These are phyloP conservation scores for Gautieria morchelliformis DNA, from an alignment of 768 basidiomycete genomes.

Conservation along the genomic window DNA sequence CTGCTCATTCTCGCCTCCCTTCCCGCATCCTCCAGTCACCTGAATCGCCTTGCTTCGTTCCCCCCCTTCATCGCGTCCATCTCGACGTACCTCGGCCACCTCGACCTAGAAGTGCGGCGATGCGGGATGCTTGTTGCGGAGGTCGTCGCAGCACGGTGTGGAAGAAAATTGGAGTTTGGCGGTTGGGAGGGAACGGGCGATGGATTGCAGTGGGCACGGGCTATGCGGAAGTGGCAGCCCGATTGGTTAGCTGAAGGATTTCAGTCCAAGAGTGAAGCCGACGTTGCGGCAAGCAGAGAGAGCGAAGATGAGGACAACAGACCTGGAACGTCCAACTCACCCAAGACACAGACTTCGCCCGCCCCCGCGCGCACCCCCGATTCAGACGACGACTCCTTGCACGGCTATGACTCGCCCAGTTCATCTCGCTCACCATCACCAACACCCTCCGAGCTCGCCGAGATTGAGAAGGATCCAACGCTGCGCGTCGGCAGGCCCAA, in stretches of 20 bases:
- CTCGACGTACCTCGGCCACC: slow-evolving; percentile 66
- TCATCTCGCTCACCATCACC: slow-evolving; percentile 73
- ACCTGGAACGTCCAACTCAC: neutral
- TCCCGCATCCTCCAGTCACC: slow-evolving; percentile 35
- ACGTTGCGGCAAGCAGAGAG: slow-evolving; percentile 8
- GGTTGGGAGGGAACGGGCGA: slow-evolving; percentile 74
- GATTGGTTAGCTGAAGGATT: slow-evolving; percentile 1
- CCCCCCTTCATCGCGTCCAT: slow-evolving; percentile 59
- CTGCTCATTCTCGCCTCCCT: slow-evolving; percentile 58
- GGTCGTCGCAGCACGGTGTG: slow-evolving; percentile 49
- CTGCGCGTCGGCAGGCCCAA: slow-evolving; percentile 55
- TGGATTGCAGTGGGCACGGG: slow-evolving; percentile 55
- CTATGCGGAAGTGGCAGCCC: slow-evolving; percentile 34
- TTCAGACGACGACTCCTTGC: slow-evolving; percentile 73
- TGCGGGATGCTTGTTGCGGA: slow-evolving; percentile 94
- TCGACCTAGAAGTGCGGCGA: slow-evolving; percentile 64
- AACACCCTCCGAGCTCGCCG: slow-evolving; percentile 68
- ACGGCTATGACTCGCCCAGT: slow-evolving; percentile 62
- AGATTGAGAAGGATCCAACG: slow-evolving; percentile 80
- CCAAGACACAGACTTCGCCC: slow-evolving; percentile 9
- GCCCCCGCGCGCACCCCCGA: slow-evolving; percentile 15
- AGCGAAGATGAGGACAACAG: slow-evolving; percentile 6
- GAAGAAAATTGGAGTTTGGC: slow-evolving; percentile 67
- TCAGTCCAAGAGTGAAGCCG: slow-evolving; percentile 12
- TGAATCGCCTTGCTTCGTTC: slow-evolving; percentile 41